Percentiles rank a stretch among this genome's conserved stretches.
Evolutionary conservation across 495 filamentous ascomycete genomes (phyloP).

Genomic region (Annulohypoxylon stygium): DNA sequence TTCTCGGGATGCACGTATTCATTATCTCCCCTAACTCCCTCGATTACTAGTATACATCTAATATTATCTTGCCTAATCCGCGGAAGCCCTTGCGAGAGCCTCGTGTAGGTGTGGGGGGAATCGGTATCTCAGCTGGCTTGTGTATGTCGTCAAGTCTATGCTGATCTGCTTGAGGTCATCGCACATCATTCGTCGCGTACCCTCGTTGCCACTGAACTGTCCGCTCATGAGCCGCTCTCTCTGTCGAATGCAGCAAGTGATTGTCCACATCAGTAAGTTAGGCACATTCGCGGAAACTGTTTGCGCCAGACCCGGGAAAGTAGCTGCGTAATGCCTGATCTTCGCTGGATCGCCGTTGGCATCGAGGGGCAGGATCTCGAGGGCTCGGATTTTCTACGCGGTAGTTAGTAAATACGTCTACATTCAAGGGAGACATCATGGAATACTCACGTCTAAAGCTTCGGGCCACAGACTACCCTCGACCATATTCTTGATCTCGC

Average conservation of each 20-base stretch:
- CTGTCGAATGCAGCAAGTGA: conserved; percentile 82
- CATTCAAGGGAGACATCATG: background rate
- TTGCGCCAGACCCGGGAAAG: conserved; percentile 79
- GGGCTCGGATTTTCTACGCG: conserved; percentile 74
- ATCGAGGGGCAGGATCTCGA: conserved; percentile 83
- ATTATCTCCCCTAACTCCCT: conserved; percentile 3
- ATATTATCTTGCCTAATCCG: conserved; percentile 61
- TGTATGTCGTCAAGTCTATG: conserved; percentile 92
- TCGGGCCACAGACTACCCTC: conserved; percentile 78
- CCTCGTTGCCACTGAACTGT: conserved; percentile 79
- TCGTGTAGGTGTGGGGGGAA: conserved; percentile 80
- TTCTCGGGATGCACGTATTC: background rate
- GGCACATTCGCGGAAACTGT: conserved; percentile 88
- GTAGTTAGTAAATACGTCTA: conserved; percentile 35
- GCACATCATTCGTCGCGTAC: conserved; percentile 72
- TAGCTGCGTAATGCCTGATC: conserved; percentile 80
- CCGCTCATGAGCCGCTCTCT: conserved; percentile 73
- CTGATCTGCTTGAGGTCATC: conserved; percentile 79
- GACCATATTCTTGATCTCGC: conserved; percentile 78
- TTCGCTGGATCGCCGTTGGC: conserved; percentile 74
- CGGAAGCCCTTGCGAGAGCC: conserved; percentile 79
- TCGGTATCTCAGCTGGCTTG: conserved; percentile 91
- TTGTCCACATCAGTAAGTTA: conserved; percentile 91
- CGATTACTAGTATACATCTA: conserved; percentile 19
- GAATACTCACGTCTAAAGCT: conserved; percentile 81